Base-by-base conservation (phyloP, 306 rosid species). In the Cicer pinnatifidum region DNA sequence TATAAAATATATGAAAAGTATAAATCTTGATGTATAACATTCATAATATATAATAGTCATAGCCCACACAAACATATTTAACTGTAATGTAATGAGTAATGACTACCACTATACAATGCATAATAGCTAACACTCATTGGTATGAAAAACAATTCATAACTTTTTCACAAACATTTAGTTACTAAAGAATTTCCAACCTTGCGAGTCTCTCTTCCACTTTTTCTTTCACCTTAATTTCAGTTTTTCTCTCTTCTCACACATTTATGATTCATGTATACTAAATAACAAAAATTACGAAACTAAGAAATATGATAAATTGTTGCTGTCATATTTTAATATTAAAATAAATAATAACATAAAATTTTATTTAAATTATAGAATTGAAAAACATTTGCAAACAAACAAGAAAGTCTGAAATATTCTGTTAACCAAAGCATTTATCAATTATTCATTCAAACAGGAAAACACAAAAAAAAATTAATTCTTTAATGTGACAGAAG, bases 291-390 rank as follows among this genome's bases (percentile, higher is more conserved):
- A 1, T 35, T 33, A 11, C 7, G 7, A 7, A 60, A 35, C 43
- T 60, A 60, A 60, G 67, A 60, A 35, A 37, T 60, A 9, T 38
- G 23, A 62, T 23, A 40, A 2, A n/a, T 12, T 51, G 16, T 47
- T 39, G 43, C 33, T 50, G 54, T 51, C 17, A 50, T 63, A 37
- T 50, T 63, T 19, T 39, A 64, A 57, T 39, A 64, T 50, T 20
- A 39, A 62, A 48, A 75, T 75, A 62, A 38, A 75, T 75, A 63
- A 15, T 71, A 38, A 8, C 52, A 74, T 17, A 47, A 37, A 40
- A 50, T n/a, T 52, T 15, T 23, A 38, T 39, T 7, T 6, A 51
- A 38, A 63, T 50, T 47, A 38, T 38, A 62, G 53, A 35, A 63
- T 75, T 46, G 44, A 67, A 67, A 23, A 45, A 28, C 43, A 67